phyloP scores from a whole-genome alignment of 78 protist species.

The Reticulomyxa filosa region DNA sequence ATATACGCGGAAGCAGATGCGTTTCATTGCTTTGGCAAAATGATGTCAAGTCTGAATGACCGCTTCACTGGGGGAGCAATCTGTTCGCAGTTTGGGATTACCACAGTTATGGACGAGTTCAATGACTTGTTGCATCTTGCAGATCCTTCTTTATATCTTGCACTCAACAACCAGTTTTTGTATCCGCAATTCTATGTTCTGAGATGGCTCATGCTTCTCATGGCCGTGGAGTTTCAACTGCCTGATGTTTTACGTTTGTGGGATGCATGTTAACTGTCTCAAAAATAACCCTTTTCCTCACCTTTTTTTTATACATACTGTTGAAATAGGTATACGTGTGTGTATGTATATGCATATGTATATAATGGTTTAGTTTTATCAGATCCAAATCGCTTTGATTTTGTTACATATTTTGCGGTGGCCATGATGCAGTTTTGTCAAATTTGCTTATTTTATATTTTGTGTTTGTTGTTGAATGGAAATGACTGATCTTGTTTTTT shows the following conservation, averaged over 20 bases:
- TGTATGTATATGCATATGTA: too few species aligned
- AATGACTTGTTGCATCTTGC: neutral
- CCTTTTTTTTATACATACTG: too few species aligned
- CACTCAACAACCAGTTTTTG: neutral
- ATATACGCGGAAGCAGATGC: conserved; percentile 11
- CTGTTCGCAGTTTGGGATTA: neutral
- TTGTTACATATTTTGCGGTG: too few species aligned
- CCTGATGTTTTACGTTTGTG: conserved; percentile 7
- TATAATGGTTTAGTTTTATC: too few species aligned
- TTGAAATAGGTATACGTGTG: too few species aligned
- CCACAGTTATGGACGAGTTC: neutral
- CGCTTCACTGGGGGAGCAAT: neutral
- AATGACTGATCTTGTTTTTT: too few species aligned
- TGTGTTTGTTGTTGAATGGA: too few species aligned
- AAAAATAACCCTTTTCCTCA: too few species aligned
- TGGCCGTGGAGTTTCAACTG: conserved; percentile 4
- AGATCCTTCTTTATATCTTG: neutral
- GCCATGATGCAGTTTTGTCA: too few species aligned
- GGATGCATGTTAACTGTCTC: too few species aligned
- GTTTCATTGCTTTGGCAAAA: conserved; percentile 14
- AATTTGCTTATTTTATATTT: too few species aligned
- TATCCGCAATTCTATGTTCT: conserved; percentile 9
- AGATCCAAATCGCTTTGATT: too few species aligned
- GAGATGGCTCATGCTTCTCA: conserved; percentile 16
- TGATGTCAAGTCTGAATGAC: conserved; percentile 13